Base-by-base conservation (phyloP, 176 grass and related monocot species). In the Guadua angustifolia region DNA sequence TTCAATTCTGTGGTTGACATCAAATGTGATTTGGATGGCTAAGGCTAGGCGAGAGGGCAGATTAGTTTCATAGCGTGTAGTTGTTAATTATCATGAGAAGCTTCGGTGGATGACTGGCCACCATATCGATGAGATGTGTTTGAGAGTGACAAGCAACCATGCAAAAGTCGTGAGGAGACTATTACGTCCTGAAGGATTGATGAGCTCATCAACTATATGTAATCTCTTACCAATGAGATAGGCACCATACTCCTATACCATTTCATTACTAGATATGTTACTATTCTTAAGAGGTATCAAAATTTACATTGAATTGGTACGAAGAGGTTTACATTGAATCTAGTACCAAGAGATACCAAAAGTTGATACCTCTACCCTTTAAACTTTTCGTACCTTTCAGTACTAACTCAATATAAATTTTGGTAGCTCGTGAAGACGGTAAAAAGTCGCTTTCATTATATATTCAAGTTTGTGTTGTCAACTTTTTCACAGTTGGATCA, bases 21-120 rank as follows among this genome's bases (percentile, higher is more conserved):
- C 56, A 83, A 21, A 6, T 66, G 17, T 75, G 58, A 75, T 83
- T 74, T 73, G 69, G 56, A 36, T 36, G 35, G 35, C 35, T 36
- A 2, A 36, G 4, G 35, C 35, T 36, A 52, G 50, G 17, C 18
- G 16, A 52, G 17, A 53, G 26, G 42, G 47, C 69, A 17, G 26
- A 36, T 25, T 35, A 26, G 52, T 39, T 62, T 63, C 69, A 51
- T 52, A 35, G 29, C 70, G 26, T 74, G 13, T 73, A 25, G 56
- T 49, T 62, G 56, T 50, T 60, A 44, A 49, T 82, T 72, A 36
- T 49, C 39, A 14, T 6, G 13, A 72, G 80, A 82, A 73, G 68
- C 80, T 82, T 82, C 40, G 10, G 3, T 32, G 5, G 69, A 62
- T 82, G 69, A 63, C 25, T 60, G 68, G 21, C 17, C 53, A 49